Base-by-base conservation (phyloP, 345 rosid genomes). In the Aurinia saxatilis region DNA sequence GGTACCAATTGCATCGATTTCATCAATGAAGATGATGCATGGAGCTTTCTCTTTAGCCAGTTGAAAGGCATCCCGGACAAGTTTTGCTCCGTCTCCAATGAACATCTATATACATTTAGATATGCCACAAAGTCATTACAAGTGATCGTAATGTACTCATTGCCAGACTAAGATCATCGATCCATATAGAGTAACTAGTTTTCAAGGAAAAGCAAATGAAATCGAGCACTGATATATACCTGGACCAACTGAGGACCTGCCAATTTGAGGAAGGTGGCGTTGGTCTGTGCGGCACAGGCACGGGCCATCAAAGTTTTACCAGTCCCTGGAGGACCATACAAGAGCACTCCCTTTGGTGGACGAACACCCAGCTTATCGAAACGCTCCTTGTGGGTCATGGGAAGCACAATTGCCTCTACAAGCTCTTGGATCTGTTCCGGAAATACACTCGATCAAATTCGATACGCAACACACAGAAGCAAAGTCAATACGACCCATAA, bases 261-360 rank as follows among this genome's bases (percentile, higher is more conserved):
- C 56, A 95, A 74, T 79, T 95, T 95, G 51, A 95, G 80, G 73
- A 88, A 95, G 19, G 99, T 95, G 53, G 99, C 99, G 57, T 95
- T 95, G 65, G 98, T 95, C 63, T 90, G 99, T 12, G 99, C 99
- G 9, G 98, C 99, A 77, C 99, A 95, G 41, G 99, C 99, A 62
- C 99, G 95, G 0, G 98, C 99, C 99, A 95, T 95, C 69, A 95
- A 70, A 49, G 99, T 95, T 66, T 95, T 95, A 60, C 99, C 99
- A 41, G 99, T 95, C 46, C 99, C 99, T 35, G 99, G 99, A 64
- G 98, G 99, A 41, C 98, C 99, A 73, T 95, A 90, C 50, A 90
- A 77, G 55, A 95, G 98, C 56, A 95, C 92, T 34, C 99, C 99
- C 73, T 95, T 95, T 12, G 99, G 99, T 61, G 98, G 99, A 15